phyloP scores from a whole-genome alignment of 2,329 filamentous ascomycete species.

The Colletotrichum trifolii region DNA sequence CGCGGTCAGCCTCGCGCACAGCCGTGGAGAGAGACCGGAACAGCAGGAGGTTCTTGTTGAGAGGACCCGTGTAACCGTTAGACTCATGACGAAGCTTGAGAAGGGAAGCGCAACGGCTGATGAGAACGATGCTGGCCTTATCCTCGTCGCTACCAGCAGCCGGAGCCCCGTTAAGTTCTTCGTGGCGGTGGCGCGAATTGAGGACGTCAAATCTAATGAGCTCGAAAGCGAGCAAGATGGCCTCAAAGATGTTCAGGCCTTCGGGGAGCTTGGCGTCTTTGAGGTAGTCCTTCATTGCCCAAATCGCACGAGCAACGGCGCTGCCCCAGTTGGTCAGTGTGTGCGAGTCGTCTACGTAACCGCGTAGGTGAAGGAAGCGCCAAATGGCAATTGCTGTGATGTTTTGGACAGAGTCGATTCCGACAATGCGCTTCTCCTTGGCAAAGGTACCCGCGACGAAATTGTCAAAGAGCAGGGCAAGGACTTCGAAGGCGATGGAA shows the following conservation, averaged over 20 bases:
- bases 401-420: conserved; percentile 75
- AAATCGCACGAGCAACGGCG: conserved; percentile 77
- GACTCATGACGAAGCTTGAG: conserved; percentile 83
- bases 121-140: conserved; percentile 80
- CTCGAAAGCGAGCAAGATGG: conserved; percentile 85
- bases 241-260: conserved; percentile 73
- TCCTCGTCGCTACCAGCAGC: conserved; percentile 74
- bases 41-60: conserved; percentile 88
- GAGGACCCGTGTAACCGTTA: conserved; percentile 92
- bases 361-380: conserved; percentile 89
- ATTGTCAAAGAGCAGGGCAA: conserved; percentile 74
- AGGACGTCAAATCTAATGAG: conserved; percentile 83
- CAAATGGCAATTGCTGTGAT: conserved; percentile 80
- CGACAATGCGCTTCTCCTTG: conserved; percentile 66
- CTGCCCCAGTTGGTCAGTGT: conserved; percentile 86
- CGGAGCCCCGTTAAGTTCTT: conserved; percentile 66
- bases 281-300: conserved; percentile 67
- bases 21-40: conserved; percentile 87
- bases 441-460: conserved; percentile 77
- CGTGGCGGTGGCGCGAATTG: conserved; percentile 72
- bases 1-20: conserved; percentile 82
- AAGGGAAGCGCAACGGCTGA: conserved; percentile 87
- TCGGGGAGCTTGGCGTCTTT: conserved; percentile 52
- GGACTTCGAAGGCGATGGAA: conserved; percentile 68
- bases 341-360: conserved; percentile 84